A percentile compares a stretch with the other conserved stretches of the same genome.
phyloP scores from a whole-genome alignment of 345 rosid genomes.

The Ceriops decandra region DNA sequence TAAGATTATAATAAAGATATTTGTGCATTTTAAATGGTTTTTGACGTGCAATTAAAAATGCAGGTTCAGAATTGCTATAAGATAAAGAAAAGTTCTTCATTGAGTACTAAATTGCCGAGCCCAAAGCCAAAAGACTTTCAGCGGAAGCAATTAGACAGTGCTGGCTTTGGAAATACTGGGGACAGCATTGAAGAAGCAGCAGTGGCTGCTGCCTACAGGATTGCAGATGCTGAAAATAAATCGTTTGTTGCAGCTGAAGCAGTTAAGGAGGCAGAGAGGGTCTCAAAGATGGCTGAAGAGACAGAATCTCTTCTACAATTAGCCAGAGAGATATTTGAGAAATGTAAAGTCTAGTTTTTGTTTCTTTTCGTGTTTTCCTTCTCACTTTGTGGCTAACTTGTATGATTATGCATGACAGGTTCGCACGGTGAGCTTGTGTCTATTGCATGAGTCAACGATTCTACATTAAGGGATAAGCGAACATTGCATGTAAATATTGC shows the following conservation, averaged over 20 bases:
- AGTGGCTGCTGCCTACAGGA: constrained; percentile 51
- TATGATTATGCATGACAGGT: constrained; percentile 30
- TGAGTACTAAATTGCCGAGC: constrained; percentile 27
- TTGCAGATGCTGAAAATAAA: constrained; percentile 83
- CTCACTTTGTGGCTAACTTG: not conserved
- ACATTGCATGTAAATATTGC: constrained; percentile 27
- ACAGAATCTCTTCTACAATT: constrained; percentile 40
- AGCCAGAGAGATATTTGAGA: constrained; percentile 49
- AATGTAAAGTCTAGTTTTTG: constrained; percentile 31
- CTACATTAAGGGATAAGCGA: not conserved
- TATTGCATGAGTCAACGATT: constrained; percentile 22
- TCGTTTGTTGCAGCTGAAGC: constrained; percentile 62
- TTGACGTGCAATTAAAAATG: constrained; percentile 7
- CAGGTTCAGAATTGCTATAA: constrained; percentile 57
- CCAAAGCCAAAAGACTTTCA: constrained; percentile 34
- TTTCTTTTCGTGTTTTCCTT: not conserved
- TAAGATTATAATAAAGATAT: not conserved
- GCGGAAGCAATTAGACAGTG: constrained; percentile 30
- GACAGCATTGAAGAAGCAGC: constrained; percentile 61
- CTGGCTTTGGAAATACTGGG: constrained; percentile 14
- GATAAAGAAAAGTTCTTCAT: constrained; percentile 27
- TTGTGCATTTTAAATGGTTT: constrained; percentile 3
- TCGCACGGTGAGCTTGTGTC: constrained; percentile 41
- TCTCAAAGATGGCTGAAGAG: constrained; percentile 56
- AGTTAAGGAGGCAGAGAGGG: constrained; percentile 68